Evolutionary conservation across 768 basidiomycete genomes (phyloP).

Genomic region (Lentinula sp.): DNA sequence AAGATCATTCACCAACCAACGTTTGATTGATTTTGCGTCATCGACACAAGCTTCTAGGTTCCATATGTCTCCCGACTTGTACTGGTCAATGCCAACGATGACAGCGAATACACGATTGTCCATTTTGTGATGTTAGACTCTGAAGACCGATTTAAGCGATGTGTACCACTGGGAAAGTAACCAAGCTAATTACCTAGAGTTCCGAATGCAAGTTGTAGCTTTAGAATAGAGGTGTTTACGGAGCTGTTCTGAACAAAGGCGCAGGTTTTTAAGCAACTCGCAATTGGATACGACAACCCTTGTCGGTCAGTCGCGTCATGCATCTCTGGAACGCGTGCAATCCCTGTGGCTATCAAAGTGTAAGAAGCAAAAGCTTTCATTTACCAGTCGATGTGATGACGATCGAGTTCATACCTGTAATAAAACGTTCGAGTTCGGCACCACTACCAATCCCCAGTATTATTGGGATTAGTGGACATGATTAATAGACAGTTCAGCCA

Average conservation of each 20-base stretch:
- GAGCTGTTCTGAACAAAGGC: neutral
- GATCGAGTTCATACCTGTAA: neutral
- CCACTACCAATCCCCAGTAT: neutral
- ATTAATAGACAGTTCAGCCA: neutral
- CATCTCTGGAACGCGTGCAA: neutral
- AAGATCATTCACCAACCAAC: conserved; percentile 51
- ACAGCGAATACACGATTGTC: conserved; percentile 53
- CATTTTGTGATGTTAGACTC: conserved; percentile 18
- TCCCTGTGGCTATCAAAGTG: neutral
- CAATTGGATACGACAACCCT: neutral
- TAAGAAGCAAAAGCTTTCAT: neutral
- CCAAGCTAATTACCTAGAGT: neutral
- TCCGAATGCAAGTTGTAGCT: neutral
- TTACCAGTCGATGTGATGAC: neutral
- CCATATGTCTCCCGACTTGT: conserved; percentile 56
- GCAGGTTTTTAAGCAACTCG: conserved; percentile 3
- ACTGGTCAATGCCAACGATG: conserved; percentile 64
- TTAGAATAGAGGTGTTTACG: neutral
- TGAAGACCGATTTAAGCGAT: neutral
- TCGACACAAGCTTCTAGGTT: conserved; percentile 61
- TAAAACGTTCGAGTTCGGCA: neutral
- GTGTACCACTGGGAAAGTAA: neutral
- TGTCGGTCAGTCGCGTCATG: conserved; percentile 3
- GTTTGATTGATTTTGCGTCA: conserved; percentile 54
- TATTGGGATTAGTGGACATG: neutral